These are phyloP conservation scores for Lactarius trivialis DNA, from an alignment of 768 basidiomycete genomes.

Conservation along the genomic window DNA sequence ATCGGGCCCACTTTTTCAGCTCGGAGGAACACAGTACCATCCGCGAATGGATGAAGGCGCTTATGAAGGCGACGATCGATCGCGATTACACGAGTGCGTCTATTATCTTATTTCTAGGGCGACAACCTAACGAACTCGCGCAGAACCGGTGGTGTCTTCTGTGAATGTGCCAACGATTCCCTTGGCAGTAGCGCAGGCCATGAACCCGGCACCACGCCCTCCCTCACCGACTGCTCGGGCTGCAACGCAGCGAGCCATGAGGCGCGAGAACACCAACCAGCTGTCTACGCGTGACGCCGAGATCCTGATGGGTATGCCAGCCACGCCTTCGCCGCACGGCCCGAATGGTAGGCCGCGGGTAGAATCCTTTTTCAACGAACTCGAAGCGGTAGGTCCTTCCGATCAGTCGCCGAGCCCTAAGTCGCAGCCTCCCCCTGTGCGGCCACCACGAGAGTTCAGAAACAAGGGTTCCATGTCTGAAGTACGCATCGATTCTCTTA, in stretches of 20 bases:
- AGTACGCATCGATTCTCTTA: conserved; percentile 12
- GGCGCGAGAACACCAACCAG: conserved; percentile 79
- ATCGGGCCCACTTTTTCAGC: conserved; percentile 87
- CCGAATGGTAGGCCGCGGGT: conserved; percentile 31
- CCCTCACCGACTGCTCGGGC: conserved; percentile 86
- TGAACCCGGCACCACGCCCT: conserved; percentile 93
- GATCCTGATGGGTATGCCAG: conserved; percentile 59
- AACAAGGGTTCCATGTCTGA: conserved; percentile 32
- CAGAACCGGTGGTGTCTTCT: conserved; percentile 92
- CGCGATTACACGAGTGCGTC: conserved; percentile 84
- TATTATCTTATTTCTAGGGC: neutral
- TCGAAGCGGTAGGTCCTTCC: conserved; percentile 10
- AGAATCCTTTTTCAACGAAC: conserved; percentile 47
- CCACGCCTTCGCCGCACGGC: conserved; percentile 30
- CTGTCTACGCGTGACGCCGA: conserved; percentile 75
- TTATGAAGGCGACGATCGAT: conserved; percentile 97
- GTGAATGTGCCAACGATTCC: conserved; percentile 97
- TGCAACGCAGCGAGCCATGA: conserved; percentile 80
- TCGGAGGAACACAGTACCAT: conserved; percentile 79
- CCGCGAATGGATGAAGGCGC: conserved; percentile 99
- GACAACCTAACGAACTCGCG: neutral
- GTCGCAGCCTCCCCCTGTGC: conserved; percentile 42
- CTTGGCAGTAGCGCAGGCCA: conserved; percentile 87
- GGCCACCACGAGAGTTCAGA: conserved; percentile 63
- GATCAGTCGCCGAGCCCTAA: conserved; percentile 22